A percentile compares a stretch with the other conserved stretches of the same genome.
Conservation (phyloP, 371 early-diverging fungal species). For the Cokeromyces recurvatus region DNA sequence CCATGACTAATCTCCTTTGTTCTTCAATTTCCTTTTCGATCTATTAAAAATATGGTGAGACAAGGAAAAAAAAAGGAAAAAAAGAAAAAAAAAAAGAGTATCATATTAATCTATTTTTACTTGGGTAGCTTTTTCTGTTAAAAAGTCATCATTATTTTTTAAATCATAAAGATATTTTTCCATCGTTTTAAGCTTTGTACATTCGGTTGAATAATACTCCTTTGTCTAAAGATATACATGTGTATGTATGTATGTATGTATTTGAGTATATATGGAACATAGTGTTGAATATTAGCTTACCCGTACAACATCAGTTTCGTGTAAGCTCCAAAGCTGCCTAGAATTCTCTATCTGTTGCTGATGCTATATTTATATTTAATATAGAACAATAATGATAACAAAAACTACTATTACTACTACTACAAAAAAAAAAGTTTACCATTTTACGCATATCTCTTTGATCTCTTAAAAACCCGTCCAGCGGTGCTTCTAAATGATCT, state of each 20-base stretch:
- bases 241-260: no score
- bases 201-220: slow-evolving; percentile 20
- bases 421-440: slow-evolving; percentile 12
- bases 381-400: not conserved
- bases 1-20: slow-evolving; percentile 16
- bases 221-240: slow-evolving; percentile 12
- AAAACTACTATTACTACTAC: not conserved
- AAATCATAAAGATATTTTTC: slow-evolving; percentile 2
- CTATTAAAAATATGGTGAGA: slow-evolving; percentile 15
- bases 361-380: slow-evolving; percentile 20
- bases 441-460: slow-evolving; percentile 31
- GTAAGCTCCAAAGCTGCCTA: slow-evolving; percentile 33
- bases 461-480: slow-evolving; percentile 34
- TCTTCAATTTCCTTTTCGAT: slow-evolving; percentile 31
- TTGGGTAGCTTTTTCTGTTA: not conserved
- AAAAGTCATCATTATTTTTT: not conserved
- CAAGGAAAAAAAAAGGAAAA: no score
- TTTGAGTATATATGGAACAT: no score
- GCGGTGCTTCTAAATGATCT: slow-evolving; percentile 34
- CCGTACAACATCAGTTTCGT: slow-evolving; percentile 35
- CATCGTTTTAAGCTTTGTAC: slow-evolving; percentile 11
- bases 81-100: no score
- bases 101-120: not conserved
- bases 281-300: slow-evolving; percentile 19
- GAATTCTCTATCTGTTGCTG: slow-evolving; percentile 40